Conservation (phyloP, 345 rosid species). For the Stellera chamaejasme region DNA sequence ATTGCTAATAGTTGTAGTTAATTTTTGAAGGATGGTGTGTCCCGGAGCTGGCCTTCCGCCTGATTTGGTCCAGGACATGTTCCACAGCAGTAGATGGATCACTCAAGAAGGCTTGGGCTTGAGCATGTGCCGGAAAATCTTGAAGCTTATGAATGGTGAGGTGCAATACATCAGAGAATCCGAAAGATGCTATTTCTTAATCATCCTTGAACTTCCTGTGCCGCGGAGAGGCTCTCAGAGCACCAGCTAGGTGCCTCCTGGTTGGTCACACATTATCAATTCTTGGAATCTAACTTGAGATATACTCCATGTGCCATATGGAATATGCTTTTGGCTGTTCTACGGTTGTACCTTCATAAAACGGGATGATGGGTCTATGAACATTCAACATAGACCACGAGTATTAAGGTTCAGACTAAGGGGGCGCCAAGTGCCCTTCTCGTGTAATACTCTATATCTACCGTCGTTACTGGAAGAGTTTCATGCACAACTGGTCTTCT, state of each 20-base stretch:
- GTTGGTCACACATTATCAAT: background rate
- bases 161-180: constrained; percentile 85
- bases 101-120: constrained; percentile 87
- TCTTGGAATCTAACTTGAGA: constrained; percentile 11
- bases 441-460: no score
- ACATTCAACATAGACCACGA: background rate
- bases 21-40: constrained; percentile 67
- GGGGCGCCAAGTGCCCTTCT: no score
- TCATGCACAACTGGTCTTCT: no score
- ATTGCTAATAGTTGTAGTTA: background rate
- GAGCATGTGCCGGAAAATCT: constrained; percentile 86
- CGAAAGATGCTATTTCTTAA: constrained; percentile 67
- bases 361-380: constrained; percentile 12
- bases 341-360: constrained; percentile 4
- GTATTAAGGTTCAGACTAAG: background rate
- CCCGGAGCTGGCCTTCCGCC: constrained; percentile 95
- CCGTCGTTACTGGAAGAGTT: no score
- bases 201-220: constrained; percentile 60
- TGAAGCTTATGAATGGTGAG: constrained; percentile 85
- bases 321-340: constrained; percentile 10
- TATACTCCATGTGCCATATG: background rate
- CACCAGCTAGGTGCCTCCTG: constrained; percentile 18
- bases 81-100: constrained; percentile 68
- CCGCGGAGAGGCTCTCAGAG: constrained; percentile 26
- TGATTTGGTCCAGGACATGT: constrained; percentile 91